phyloP scores from a whole-genome alignment of 2,329 filamentous ascomycete species.

The Boeremia lycopersici region DNA sequence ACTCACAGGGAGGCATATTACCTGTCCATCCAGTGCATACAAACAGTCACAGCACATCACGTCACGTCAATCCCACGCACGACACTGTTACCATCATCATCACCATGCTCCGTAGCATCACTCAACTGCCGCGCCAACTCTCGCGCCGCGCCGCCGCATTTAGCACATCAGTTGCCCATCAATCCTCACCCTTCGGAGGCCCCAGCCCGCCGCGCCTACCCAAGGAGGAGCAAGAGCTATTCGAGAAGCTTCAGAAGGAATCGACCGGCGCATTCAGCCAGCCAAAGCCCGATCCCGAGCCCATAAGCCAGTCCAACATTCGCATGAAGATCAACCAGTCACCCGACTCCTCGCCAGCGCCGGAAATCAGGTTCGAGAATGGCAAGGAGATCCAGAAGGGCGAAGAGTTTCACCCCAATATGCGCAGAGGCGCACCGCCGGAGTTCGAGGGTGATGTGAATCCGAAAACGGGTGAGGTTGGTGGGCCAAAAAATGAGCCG shows the following conservation, averaged over 20 bases:
- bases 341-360: conserved; percentile 21
- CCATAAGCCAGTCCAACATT: conserved; percentile 42
- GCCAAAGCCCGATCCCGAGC: conserved; percentile 52
- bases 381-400: conserved; percentile 57
- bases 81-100: not conserved
- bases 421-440: conserved; percentile 77
- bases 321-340: conserved; percentile 44
- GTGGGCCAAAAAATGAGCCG: conserved; percentile 96
- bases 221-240: conserved; percentile 85
- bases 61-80: not conserved
- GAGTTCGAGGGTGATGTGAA: conserved; percentile 94
- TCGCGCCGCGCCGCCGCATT: conserved; percentile 26
- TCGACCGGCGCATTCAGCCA: conserved; percentile 80
- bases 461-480: conserved; percentile 92
- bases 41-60: not conserved
- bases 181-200: conserved; percentile 41
- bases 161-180: conserved; percentile 18
- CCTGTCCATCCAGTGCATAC: not conserved
- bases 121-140: conserved; percentile 34
- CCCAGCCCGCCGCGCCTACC: conserved; percentile 86
- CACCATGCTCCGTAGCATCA: conserved; percentile 26
- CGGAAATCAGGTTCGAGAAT: conserved; percentile 7
- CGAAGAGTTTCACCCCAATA: conserved; percentile 71
- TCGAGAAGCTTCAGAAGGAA: conserved; percentile 80
- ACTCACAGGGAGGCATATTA: not conserved